Conservation (phyloP, 441 rosid species). For the Syzygium syzygioides region DNA sequence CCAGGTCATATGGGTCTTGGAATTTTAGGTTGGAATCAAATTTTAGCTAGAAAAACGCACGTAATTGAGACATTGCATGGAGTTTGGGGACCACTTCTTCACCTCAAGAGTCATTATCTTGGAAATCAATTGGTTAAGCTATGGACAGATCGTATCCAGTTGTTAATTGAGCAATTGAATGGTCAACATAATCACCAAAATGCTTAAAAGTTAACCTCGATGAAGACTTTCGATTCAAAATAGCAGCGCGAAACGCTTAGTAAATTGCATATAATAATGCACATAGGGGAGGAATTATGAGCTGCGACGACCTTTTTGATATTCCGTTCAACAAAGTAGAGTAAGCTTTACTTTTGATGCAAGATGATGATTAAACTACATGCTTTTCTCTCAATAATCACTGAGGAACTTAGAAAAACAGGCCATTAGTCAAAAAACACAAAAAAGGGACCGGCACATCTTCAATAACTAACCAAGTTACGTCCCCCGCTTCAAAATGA, state of each 20-base stretch:
- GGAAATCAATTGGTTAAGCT: not conserved
- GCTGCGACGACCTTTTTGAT: not conserved
- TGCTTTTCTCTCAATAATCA: not conserved
- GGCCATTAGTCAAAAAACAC: not conserved
- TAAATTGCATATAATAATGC: not conserved
- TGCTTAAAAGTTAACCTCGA: not conserved
- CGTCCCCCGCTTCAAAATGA: not conserved
- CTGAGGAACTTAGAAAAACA: not conserved
- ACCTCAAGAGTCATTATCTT: not conserved
- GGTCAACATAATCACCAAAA: not conserved
- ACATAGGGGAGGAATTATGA: not conserved
- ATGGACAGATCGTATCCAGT: not conserved
- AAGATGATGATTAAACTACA: not conserved
- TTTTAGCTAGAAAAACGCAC: not conserved
- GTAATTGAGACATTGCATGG: not conserved
- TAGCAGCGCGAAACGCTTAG: not conserved
- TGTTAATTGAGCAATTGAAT: not conserved
- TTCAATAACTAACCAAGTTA: not conserved
- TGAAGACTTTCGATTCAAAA: not conserved
- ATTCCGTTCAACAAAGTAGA: not conserved
- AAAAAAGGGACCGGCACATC: not conserved
- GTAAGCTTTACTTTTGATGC: not conserved
- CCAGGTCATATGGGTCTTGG: not conserved
- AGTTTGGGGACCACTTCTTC: not conserved
- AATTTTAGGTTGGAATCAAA: not conserved